Base-by-base conservation (phyloP, 768 basidiomycete species). In the Lactarius trivialis region DNA sequence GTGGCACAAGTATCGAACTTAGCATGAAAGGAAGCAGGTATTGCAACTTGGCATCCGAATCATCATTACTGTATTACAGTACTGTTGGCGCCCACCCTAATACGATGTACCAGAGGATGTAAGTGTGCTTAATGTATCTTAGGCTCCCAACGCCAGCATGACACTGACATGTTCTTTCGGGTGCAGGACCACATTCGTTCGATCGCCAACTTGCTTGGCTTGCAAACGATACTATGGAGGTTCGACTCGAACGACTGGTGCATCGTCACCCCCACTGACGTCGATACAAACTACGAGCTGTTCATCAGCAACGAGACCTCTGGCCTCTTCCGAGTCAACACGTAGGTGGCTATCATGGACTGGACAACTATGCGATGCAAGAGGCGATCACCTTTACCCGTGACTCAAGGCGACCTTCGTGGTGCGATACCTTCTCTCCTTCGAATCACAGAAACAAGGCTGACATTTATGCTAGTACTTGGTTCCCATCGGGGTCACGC, bases 221-320 rank as follows among this genome's bases (percentile, higher is more conserved):
- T 92, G 19, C 81, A 80, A 14, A 88, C 88, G 2, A 78, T 93
- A 69, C 76, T 91, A 55, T 93, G 91, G 91, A 72, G 76, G 67
- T 84, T 79, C 62, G 85, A 88, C 67, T 81, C 84, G 24, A 75
- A 79, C 41, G 90, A 93, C 72, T 91, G 89, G 89, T 70, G 83
- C 57, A 65, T 57, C 9, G 67, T 58, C 33, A 60, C 61, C 6
- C 1, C 36, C 8, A n/a, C 57, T 2, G 41, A 60, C 24, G 67
- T 67, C 7, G 67, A 67, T 24, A 12, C 15, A 2, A 2, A 39
- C 24, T 67, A 66, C 43, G 12, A 24, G 7, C 4, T 15, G 17
- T 66, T 67, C 52, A 60, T 67, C 19, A 39, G 1, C 32, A 66
- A 67, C n/a, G 1, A 12, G 26, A 57, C 52, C 8, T 9, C 33